Conservation (phyloP, 225 moss, liverwort and hornwort species). For the Antitrichia curtipendula region DNA sequence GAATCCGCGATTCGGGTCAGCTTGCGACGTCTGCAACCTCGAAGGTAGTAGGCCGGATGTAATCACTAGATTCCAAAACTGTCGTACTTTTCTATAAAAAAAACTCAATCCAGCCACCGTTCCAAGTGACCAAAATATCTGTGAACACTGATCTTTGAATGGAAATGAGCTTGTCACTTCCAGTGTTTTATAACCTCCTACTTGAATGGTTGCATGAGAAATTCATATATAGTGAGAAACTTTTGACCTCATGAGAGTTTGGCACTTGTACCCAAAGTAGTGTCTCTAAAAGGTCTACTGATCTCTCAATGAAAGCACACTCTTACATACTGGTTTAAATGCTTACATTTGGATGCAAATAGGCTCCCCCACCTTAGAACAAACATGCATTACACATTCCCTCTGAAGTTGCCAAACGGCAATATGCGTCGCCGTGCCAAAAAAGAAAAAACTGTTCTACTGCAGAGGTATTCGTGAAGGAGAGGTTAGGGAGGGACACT, state of each 20-base stretch:
- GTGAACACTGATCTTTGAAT: neutral
- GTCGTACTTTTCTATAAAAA: neutral
- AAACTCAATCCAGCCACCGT: neutral
- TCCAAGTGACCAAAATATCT: neutral
- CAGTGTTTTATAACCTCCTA: neutral
- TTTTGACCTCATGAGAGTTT: neutral
- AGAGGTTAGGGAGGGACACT: neutral
- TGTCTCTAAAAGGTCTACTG: neutral
- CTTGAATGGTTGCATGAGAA: neutral
- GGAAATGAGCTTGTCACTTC: neutral
- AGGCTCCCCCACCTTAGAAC: neutral
- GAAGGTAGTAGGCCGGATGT: neutral
- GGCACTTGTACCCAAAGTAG: neutral
- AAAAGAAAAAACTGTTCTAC: neutral
- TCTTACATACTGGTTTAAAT: neutral
- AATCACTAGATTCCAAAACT: neutral
- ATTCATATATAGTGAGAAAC: neutral
- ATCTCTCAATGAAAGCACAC: neutral
- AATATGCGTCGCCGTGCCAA: neutral
- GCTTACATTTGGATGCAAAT: neutral
- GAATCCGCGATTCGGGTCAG: neutral
- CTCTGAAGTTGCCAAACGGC: neutral
- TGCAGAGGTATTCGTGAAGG: neutral
- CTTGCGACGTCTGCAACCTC: constrained; percentile 16
- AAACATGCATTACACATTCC: neutral